Evolutionary conservation across 176 grass and related monocot species (phyloP).

Genomic region (Metroxylon sagu): DNA sequence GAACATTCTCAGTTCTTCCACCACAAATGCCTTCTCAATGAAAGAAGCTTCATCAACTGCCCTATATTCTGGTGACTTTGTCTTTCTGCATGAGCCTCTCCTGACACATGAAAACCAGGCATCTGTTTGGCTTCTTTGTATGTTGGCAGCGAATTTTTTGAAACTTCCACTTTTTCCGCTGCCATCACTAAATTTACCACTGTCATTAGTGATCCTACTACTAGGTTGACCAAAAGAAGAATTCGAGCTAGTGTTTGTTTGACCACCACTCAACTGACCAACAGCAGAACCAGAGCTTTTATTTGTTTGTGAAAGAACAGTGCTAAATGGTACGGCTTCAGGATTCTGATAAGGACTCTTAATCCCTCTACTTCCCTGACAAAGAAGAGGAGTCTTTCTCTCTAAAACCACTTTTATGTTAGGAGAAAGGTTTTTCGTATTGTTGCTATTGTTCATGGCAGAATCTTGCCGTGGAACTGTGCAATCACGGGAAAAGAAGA

Average conservation of each 20-base stretch:
- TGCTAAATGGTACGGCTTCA: constrained; percentile 28
- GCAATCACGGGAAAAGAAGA: constrained; percentile 64
- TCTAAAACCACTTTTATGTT: constrained; percentile 18
- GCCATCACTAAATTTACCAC: constrained; percentile 51
- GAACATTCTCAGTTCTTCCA: constrained; percentile 51
- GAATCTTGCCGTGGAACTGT: constrained; percentile 34
- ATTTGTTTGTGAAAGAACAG: constrained; percentile 31
- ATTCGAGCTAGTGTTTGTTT: constrained; percentile 22
- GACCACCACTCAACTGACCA: constrained; percentile 21
- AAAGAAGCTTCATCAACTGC: constrained; percentile 33
- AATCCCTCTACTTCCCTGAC: constrained; percentile 23
- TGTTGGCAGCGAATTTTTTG: constrained; percentile 52
- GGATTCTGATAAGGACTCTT: constrained; percentile 22
- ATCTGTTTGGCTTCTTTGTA: constrained; percentile 48
- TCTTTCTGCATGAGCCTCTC: constrained; percentile 40
- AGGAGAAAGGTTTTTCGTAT: constrained; percentile 11
- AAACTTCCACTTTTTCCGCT: constrained; percentile 47
- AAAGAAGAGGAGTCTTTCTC: neutral
- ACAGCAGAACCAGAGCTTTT: constrained; percentile 35
- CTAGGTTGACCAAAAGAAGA: constrained; percentile 8
- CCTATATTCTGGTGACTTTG: constrained; percentile 19
- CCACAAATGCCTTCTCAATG: constrained; percentile 46
- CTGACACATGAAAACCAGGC: constrained; percentile 51
- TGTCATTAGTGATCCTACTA: constrained; percentile 20
- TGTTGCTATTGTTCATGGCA: constrained; percentile 16